Conservation (phyloP, 177 flowering plant genomes). For the Tripterygium wilfordii region DNA sequence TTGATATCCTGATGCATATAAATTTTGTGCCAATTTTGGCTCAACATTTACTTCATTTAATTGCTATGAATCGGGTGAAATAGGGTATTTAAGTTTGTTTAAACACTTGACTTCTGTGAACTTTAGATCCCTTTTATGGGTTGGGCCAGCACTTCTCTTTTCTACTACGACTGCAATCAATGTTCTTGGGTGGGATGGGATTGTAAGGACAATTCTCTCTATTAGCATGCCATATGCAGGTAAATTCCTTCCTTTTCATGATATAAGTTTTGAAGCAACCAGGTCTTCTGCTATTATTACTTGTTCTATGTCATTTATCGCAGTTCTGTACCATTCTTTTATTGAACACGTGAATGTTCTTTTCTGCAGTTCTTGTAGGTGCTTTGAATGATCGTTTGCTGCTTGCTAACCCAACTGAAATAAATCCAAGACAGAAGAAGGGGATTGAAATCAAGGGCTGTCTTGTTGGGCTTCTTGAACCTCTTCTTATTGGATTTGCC, state of each 20-base stretch:
- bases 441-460: conserved; percentile 84
- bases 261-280: background rate
- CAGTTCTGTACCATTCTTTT: conserved; percentile 2
- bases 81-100: conserved; percentile 9
- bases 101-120: conserved; percentile 46
- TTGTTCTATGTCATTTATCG: background rate
- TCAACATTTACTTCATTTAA: background rate
- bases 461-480: conserved; percentile 98
- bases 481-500: conserved; percentile 92
- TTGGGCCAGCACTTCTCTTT: conserved; percentile 97
- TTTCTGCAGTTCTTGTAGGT: conserved; percentile 76
- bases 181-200: conserved; percentile 97
- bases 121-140: conserved; percentile 97
- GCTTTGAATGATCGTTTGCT: conserved; percentile 90
- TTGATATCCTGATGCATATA: conserved; percentile 73
- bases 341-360: conserved; percentile 9
- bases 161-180: conserved; percentile 80
- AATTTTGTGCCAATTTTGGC: conserved; percentile 2
- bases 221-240: conserved; percentile 85
- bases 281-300: background rate
- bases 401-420: conserved; percentile 81
- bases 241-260: conserved; percentile 12
- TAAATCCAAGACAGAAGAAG: conserved; percentile 88
- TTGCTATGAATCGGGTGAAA: background rate
- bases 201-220: conserved; percentile 84